Percentiles rank a stretch among this genome's conserved stretches.
Conservation (phyloP, 2,329 filamentous ascomycete species). For the Cladosporium cucumerinum region DNA sequence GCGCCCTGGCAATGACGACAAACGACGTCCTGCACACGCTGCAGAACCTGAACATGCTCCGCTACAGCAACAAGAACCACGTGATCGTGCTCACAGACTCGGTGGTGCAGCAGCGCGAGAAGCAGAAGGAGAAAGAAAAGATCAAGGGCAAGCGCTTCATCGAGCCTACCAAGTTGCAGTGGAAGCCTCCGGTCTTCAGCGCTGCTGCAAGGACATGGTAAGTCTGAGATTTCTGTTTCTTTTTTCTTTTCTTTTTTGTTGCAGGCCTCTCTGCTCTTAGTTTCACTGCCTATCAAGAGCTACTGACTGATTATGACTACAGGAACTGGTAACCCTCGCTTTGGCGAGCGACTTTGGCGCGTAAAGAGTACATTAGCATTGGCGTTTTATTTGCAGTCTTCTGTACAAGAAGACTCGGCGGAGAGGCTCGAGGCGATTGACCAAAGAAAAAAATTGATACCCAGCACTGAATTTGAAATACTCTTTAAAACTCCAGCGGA, state of each 20-base stretch:
- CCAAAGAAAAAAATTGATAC: background rate
- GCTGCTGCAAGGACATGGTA: slow-evolving; percentile 83
- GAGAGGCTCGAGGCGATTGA: background rate
- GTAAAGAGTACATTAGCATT: background rate
- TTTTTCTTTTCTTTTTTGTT: too few species aligned
- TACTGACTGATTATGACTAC: background rate
- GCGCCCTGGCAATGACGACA: slow-evolving; percentile 86
- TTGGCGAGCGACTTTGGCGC: background rate
- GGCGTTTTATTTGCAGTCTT: background rate
- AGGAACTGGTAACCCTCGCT: slow-evolving; percentile 5
- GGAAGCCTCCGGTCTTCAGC: slow-evolving; percentile 95
- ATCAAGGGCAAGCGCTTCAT: slow-evolving; percentile 73
- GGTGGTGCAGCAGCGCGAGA: slow-evolving; percentile 65
- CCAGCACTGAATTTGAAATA: background rate
- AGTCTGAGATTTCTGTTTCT: background rate
- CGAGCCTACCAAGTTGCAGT: slow-evolving; percentile 74
- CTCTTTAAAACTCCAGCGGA: background rate
- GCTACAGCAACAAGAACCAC: slow-evolving; percentile 94
- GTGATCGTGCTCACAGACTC: slow-evolving; percentile 89
- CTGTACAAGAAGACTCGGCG: background rate
- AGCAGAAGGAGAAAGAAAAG: slow-evolving; percentile 70
- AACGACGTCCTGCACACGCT: slow-evolving; percentile 94
- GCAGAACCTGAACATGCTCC: slow-evolving; percentile 89
- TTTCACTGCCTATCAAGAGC: background rate
- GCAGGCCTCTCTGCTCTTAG: too few species aligned